These are phyloP conservation scores for Oropetium thomaeum DNA, from an alignment of 176 grass and related monocot genomes.

Conservation along the genomic window DNA sequence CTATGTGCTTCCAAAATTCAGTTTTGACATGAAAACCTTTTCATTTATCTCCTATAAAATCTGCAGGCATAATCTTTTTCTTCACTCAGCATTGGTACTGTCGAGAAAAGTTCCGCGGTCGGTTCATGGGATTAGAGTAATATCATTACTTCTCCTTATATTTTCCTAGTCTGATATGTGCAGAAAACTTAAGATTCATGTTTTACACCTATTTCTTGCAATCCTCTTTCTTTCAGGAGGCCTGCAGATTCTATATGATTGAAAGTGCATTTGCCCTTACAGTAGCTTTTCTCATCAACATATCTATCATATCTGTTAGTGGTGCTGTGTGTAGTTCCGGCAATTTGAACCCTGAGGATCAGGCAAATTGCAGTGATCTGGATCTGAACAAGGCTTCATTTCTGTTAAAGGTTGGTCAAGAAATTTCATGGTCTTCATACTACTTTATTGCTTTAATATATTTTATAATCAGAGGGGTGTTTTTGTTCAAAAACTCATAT, in stretches of 20 bases:
- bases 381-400: slow-evolving; percentile 99
- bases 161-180: not conserved
- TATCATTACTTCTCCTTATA: not conserved
- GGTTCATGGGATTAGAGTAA: slow-evolving; percentile 86
- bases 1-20: not conserved
- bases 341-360: slow-evolving; percentile 69
- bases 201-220: slow-evolving; percentile 15
- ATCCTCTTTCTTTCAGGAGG: slow-evolving; percentile 67
- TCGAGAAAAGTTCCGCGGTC: slow-evolving; percentile 96
- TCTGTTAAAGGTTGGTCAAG: slow-evolving; percentile 69
- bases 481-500: slow-evolving; percentile 9
- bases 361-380: slow-evolving; percentile 68
- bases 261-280: slow-evolving; percentile 97
- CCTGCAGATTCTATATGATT: slow-evolving; percentile 87
- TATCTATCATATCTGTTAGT: slow-evolving; percentile 95
- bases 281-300: slow-evolving; percentile 93
- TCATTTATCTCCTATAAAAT: slow-evolving; percentile 15
- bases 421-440: slow-evolving; percentile 5
- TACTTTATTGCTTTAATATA: too few relatives aligned
- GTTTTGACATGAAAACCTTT: not conserved
- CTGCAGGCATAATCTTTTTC: slow-evolving; percentile 97
- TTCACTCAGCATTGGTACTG: slow-evolving; percentile 92
- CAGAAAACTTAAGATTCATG: not conserved
- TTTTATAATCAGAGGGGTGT: too few relatives aligned
- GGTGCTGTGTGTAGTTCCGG: slow-evolving; percentile 83